Percentiles rank a stretch among this genome's conserved stretches.
Evolutionary conservation across 2,329 filamentous ascomycete genomes (phyloP).

Genomic region (Aspergillus oerlinghausenensis): DNA sequence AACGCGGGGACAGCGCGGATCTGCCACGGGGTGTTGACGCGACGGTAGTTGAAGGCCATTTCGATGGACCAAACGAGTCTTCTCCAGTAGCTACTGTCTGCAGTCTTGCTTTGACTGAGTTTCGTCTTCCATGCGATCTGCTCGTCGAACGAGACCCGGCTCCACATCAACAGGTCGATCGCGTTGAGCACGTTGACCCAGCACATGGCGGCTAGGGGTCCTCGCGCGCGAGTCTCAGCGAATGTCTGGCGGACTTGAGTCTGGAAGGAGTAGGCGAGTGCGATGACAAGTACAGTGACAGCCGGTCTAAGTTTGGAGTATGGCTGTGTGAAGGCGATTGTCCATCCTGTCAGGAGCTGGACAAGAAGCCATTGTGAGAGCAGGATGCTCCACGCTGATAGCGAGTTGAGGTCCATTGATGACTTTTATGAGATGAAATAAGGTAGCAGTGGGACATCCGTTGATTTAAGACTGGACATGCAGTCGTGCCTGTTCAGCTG

Average conservation of each 20-base stretch:
- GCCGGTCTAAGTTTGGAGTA: constrained; percentile 3
- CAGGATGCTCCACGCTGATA: constrained; percentile 6
- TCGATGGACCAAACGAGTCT: constrained; percentile 9
- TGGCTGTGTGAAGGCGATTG: constrained; percentile 8
- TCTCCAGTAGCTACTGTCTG: background rate
- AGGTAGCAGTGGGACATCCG: too few relatives aligned
- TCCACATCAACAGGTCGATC: constrained; percentile 15
- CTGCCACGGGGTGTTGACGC: constrained; percentile 20
- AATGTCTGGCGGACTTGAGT: background rate
- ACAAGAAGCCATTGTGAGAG: constrained; percentile 10
- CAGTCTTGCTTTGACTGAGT: background rate
- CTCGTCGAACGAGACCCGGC: constrained; percentile 11
- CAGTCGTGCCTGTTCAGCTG: background rate
- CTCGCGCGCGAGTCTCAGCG: constrained; percentile 5
- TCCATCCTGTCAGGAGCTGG: constrained; percentile 11
- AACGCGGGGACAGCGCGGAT: constrained; percentile 9
- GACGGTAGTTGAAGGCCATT: constrained; percentile 18
- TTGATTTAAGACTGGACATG: background rate
- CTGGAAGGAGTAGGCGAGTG: constrained; percentile 11
- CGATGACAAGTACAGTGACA: constrained; percentile 4
- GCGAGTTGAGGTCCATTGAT: background rate
- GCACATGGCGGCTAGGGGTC: constrained; percentile 15
- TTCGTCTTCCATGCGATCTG: constrained; percentile 11
- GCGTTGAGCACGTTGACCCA: constrained; percentile 21
- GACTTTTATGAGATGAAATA: too few relatives aligned